Conservation (phyloP, 805 yeast genomes). For the Suhomyces prunicola region DNA sequence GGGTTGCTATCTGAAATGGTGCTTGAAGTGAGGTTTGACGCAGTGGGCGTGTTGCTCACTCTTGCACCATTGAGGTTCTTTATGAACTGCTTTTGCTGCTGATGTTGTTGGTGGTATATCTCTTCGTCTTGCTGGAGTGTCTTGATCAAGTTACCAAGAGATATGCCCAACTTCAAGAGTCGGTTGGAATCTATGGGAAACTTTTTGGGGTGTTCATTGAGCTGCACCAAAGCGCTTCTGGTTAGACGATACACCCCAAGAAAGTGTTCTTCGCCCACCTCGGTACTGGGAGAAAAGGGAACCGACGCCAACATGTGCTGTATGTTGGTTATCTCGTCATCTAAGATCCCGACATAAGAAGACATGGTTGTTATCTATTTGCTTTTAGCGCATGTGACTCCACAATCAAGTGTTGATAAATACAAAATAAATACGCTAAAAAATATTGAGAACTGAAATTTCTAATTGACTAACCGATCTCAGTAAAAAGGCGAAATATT, state of each 20-base stretch:
- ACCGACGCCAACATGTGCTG: slow-evolving; percentile 29
- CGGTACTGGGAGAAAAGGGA: slow-evolving; percentile 28
- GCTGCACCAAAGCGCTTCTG: slow-evolving; percentile 17
- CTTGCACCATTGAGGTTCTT: slow-evolving; percentile 12
- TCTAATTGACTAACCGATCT: neutral
- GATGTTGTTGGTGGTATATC: slow-evolving; percentile 22
- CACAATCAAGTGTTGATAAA: neutral
- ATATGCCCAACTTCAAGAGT: slow-evolving; percentile 39
- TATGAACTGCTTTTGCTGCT: slow-evolving; percentile 16
- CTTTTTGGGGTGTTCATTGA: slow-evolving; percentile 20
- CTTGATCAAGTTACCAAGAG: slow-evolving; percentile 40
- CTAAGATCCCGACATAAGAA: slow-evolving; percentile 15
- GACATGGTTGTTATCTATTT: slow-evolving; percentile 2
- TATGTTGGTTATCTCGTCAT: slow-evolving; percentile 24
- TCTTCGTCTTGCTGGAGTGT: slow-evolving; percentile 36
- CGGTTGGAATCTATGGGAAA: slow-evolving; percentile 37
- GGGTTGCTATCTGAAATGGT: slow-evolving; percentile 6
- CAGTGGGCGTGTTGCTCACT: neutral
- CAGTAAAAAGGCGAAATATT: no score
- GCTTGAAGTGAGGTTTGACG: neutral
- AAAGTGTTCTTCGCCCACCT: slow-evolving; percentile 18
- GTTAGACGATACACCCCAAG: slow-evolving; percentile 31
- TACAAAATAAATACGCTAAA: neutral
- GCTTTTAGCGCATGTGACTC: slow-evolving; percentile 1
- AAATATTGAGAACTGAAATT: neutral